These are phyloP conservation scores for Neonothopanus nambi DNA, from an alignment of 1,284 basidiomycete species.

Conservation along the genomic window DNA sequence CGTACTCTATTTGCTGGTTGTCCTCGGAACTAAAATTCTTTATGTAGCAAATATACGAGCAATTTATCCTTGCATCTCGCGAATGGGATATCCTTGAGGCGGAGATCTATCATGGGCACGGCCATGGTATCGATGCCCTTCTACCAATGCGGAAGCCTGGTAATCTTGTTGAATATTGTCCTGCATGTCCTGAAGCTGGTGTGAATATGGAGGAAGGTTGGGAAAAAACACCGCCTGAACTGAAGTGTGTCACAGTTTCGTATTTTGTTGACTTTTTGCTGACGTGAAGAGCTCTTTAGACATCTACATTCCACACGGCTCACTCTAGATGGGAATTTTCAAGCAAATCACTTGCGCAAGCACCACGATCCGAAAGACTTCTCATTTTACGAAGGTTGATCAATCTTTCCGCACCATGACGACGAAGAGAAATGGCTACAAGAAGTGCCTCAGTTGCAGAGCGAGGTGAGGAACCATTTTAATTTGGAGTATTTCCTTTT, in stretches of 20 bases:
- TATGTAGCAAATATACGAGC: slow-evolving; percentile 20
- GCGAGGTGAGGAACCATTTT: neutral
- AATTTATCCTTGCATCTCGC: slow-evolving; percentile 25
- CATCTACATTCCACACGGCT: slow-evolving; percentile 25
- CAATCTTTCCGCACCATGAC: slow-evolving; percentile 11
- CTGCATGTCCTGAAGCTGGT: slow-evolving; percentile 20
- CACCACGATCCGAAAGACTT: too few relatives aligned
- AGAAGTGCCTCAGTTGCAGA: slow-evolving; percentile 8
- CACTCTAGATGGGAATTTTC: slow-evolving; percentile 26
- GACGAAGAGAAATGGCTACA: slow-evolving; percentile 8
- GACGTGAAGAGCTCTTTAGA: slow-evolving; percentile 7
- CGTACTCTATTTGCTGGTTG: too few relatives aligned
- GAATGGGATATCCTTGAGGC: slow-evolving; percentile 24
- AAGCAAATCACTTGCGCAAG: too few relatives aligned
- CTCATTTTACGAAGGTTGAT: slow-evolving; percentile 23
- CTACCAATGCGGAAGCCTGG: slow-evolving; percentile 18
- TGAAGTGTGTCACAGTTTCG: neutral
- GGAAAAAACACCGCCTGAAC: slow-evolving; percentile 5
- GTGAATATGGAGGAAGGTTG: slow-evolving; percentile 22
- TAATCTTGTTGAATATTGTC: slow-evolving; percentile 22
- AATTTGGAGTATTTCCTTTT: neutral
- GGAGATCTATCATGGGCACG: slow-evolving; percentile 24
- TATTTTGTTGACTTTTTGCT: neutral
- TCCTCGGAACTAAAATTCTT: neutral
- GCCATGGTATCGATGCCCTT: slow-evolving; percentile 24